A percentile compares a stretch with the other conserved stretches of the same genome.
phyloP scores from a whole-genome alignment of 805 yeast species.

The Candida maris region DNA sequence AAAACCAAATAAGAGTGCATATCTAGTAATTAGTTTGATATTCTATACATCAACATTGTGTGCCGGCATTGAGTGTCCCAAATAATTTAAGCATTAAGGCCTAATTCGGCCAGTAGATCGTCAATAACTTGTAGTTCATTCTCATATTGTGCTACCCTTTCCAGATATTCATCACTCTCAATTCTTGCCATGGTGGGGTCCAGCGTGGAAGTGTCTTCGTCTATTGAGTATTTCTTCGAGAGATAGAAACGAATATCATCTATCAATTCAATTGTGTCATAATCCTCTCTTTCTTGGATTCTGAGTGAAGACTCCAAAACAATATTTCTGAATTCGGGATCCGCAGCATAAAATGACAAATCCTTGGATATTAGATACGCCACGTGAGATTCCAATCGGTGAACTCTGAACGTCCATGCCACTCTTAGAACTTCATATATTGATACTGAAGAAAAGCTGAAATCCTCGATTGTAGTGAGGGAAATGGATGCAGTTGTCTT shows the following conservation, averaged over 20 bases:
- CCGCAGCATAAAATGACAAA: constrained; percentile 35
- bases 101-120: constrained; percentile 34
- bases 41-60: not conserved
- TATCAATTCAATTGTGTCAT: constrained; percentile 74
- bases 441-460: constrained; percentile 28
- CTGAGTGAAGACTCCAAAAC: constrained; percentile 40
- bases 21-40: not conserved
- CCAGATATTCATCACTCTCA: constrained; percentile 15
- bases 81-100: constrained; percentile 38
- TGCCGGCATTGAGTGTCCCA: not conserved
- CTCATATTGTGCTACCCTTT: constrained; percentile 27
- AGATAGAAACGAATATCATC: constrained; percentile 74
- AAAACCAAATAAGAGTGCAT: constrained; percentile 21
- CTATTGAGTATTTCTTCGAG: constrained; percentile 34
- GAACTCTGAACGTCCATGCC: constrained; percentile 66
- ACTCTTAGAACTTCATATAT: constrained; percentile 57
- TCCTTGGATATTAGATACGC: constrained; percentile 56
- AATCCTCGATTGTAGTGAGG: constrained; percentile 31
- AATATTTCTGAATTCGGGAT: constrained; percentile 36
- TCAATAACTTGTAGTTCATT: constrained; percentile 40
- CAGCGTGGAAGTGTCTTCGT: constrained; percentile 20
- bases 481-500: constrained; percentile 60
- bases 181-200: constrained; percentile 13
- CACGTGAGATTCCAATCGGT: constrained; percentile 59
- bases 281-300: constrained; percentile 60